Percentiles rank a stretch among this genome's conserved stretches.
Evolutionary conservation across 1,139 yeast genomes (phyloP).

Genomic region (Yamadazyma taylorii): DNA sequence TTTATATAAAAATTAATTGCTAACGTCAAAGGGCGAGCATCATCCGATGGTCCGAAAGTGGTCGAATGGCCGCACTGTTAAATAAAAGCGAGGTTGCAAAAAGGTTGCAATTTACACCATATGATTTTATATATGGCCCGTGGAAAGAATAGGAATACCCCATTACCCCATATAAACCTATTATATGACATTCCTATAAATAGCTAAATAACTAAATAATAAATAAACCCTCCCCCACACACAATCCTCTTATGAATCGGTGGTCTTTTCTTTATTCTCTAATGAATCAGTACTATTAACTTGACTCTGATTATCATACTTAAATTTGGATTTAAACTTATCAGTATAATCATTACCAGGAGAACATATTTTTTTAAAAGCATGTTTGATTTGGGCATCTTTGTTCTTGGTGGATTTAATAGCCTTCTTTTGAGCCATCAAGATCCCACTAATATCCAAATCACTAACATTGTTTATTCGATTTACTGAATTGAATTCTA

Average conservation of each 20-base stretch:
- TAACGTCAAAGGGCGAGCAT: constrained; percentile 15
- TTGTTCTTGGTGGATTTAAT: constrained; percentile 38
- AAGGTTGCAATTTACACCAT: background rate
- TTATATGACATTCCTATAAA: no score
- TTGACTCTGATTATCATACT: constrained; percentile 32
- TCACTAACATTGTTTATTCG: constrained; percentile 39
- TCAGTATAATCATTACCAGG: constrained; percentile 15
- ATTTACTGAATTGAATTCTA: constrained; percentile 39
- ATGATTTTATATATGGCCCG: no score
- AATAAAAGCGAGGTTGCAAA: background rate
- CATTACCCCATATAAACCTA: no score
- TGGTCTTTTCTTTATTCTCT: background rate
- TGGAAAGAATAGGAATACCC: no score
- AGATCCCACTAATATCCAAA: constrained; percentile 41
- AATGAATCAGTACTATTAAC: constrained; percentile 23
- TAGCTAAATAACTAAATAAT: no score
- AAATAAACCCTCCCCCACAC: no score
- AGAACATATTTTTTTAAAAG: constrained; percentile 25
- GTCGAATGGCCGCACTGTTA: background rate
- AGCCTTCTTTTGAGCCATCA: constrained; percentile 47
- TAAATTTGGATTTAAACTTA: constrained; percentile 20
- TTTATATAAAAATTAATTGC: background rate
- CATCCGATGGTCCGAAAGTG: constrained; percentile 17
- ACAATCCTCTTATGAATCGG: no score
- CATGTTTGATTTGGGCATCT: constrained; percentile 36